A percentile compares a stretch with the other conserved stretches of the same genome.
Evolutionary conservation across 306 rosid genomes (phyloP).

Genomic region (Prunus campanulata): DNA sequence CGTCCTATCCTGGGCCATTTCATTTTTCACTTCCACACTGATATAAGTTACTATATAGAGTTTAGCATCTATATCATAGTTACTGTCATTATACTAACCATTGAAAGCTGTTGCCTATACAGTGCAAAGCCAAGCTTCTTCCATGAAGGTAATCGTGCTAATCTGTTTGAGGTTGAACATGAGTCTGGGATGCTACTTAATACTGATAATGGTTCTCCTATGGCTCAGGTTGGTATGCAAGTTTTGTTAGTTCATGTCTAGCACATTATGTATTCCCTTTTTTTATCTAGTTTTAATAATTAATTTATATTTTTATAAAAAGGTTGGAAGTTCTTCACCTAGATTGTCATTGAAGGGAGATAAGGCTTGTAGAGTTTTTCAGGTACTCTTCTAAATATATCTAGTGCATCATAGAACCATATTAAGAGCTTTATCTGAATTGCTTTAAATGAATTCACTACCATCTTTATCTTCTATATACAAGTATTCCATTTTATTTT

Average conservation of each 20-base stretch:
- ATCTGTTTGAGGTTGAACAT: conserved; percentile 83
- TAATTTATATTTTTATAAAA: conserved; percentile 12
- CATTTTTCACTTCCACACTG: too few species aligned
- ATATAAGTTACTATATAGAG: too few species aligned
- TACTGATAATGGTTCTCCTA: conserved; percentile 95
- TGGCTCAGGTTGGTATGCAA: conserved; percentile 66
- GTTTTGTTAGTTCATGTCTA: conserved; percentile 7
- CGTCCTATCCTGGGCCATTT: too few species aligned
- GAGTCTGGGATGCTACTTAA: conserved; percentile 90
- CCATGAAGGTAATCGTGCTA: conserved; percentile 84
- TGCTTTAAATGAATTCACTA: background rate
- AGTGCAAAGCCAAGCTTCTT: conserved; percentile 98
- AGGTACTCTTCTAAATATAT: conserved; percentile 44
- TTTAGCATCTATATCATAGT: background rate
- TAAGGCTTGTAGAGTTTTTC: conserved; percentile 67
- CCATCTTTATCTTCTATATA: conserved; percentile 18
- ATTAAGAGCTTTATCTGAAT: background rate
- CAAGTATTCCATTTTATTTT: background rate
- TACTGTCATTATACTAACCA: conserved; percentile 23
- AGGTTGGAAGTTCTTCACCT: conserved; percentile 74
- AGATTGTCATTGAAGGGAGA: conserved; percentile 35
- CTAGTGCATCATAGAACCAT: background rate
- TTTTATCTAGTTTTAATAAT: conserved; percentile 9
- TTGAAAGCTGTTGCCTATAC: conserved; percentile 29
- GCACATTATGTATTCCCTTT: background rate